Evolutionary conservation across 2,329 filamentous ascomycete genomes (phyloP).

Genomic region (Lachnellula arida): DNA sequence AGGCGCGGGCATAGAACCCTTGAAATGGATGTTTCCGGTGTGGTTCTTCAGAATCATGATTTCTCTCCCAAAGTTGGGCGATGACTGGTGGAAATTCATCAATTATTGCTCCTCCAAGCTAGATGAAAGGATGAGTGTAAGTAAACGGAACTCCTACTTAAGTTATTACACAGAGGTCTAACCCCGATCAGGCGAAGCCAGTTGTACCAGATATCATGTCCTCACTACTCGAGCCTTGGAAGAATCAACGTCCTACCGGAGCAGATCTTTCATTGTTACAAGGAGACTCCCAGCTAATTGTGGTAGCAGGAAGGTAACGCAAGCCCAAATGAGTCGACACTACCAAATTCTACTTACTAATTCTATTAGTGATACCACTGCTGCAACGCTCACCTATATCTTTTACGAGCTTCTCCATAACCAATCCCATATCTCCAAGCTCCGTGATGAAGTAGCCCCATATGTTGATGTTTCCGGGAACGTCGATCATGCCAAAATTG

Average conservation of each 20-base stretch:
- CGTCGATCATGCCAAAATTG: not conserved
- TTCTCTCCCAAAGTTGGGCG: no score
- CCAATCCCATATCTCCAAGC: not conserved
- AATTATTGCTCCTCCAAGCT: no score
- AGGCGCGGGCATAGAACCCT: no score
- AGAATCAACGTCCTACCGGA: not conserved
- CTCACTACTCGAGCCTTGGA: not conserved
- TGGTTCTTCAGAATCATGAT: no score
- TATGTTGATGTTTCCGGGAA: not conserved
- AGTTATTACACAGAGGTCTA: no score
- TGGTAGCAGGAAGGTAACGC: conserved; percentile 7
- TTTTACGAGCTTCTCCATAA: not conserved
- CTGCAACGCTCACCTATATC: not conserved
- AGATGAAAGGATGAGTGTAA: not conserved
- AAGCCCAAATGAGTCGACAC: not conserved
- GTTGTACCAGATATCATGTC: not conserved
- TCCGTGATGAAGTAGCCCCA: not conserved
- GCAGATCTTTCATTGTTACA: not conserved
- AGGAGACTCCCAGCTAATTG: not conserved
- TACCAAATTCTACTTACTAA: not conserved
- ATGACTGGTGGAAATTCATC: no score
- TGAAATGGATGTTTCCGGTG: no score
- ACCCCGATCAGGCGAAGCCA: not conserved
- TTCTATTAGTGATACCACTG: conserved; percentile 1
- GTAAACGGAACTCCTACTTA: not conserved